Conservation (phyloP, 2,329 filamentous ascomycete species). For the Trichoderma sp. region DNA sequence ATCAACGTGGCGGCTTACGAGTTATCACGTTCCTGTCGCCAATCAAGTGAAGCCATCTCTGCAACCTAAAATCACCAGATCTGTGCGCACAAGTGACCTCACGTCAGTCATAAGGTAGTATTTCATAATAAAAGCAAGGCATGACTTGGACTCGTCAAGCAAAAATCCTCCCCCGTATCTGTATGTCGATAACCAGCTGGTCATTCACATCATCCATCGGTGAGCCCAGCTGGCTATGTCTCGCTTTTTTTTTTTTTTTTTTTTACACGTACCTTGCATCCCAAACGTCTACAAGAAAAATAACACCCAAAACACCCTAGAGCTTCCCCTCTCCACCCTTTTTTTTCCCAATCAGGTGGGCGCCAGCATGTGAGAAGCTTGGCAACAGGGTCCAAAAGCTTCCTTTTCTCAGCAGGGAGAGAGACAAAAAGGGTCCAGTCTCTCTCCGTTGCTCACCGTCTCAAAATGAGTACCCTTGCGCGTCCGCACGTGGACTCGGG, state of each 20-base stretch:
- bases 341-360: background rate
- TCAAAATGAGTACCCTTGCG: conserved; percentile 21
- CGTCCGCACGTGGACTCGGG: conserved; percentile 27
- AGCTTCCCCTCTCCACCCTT: background rate
- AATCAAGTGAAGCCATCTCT: conserved; percentile 6
- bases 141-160: background rate
- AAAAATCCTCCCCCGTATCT: background rate
- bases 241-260: background rate
- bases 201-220: background rate
- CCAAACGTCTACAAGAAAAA: background rate
- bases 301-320: conserved; percentile 16
- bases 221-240: background rate
- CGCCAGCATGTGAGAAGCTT: background rate
- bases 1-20: conserved; percentile 18
- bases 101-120: background rate
- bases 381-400: background rate
- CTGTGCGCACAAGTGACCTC: background rate
- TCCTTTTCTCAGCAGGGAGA: background rate
- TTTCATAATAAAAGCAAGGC: background rate
- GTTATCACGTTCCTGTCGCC: background rate
- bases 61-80: conserved; percentile 3
- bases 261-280: conserved; percentile 10
- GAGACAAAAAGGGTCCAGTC: background rate
- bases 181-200: background rate
- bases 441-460: background rate